Evolutionary conservation across 1,139 yeast genomes (phyloP).

Genomic region (Candida glucosophila): DNA sequence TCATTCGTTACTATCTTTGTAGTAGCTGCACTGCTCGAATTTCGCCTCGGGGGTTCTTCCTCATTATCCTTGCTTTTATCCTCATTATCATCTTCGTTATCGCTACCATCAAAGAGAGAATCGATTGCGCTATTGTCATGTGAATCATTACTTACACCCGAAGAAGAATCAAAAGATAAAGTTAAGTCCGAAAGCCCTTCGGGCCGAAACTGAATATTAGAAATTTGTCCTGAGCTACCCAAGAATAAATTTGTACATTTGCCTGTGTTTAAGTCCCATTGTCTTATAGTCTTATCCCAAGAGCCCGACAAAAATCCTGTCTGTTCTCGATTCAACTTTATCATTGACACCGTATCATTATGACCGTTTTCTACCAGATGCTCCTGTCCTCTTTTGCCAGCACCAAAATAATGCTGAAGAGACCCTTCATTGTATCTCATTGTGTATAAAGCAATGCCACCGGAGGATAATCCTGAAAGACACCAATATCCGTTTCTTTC

Average conservation of each 20-base stretch:
- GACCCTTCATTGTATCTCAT: conserved; percentile 79
- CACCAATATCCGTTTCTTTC: conserved; percentile 83
- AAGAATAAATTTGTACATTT: conserved; percentile 36
- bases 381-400: conserved; percentile 14
- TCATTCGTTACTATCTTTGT: conserved; percentile 35
- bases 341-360: conserved; percentile 63
- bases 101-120: conserved; percentile 75
- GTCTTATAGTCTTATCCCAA: conserved; percentile 74
- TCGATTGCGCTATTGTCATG: conserved; percentile 33
- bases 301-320: conserved; percentile 68
- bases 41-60: conserved; percentile 10
- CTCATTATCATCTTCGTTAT: conserved; percentile 37
- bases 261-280: conserved; percentile 87
- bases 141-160: too few species aligned
- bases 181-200: conserved; percentile 40
- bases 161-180: conserved; percentile 9
- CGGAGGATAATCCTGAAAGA: conserved; percentile 70
- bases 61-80: conserved; percentile 16
- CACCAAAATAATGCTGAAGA: conserved; percentile 65
- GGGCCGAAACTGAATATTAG: conserved; percentile 75
- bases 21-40: conserved; percentile 6
- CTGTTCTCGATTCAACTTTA: conserved; percentile 55
- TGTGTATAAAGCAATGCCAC: conserved; percentile 82
- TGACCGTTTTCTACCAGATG: conserved; percentile 33
- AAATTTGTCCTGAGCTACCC: conserved; percentile 68